These are phyloP conservation scores for Sporothrix humicola DNA, from an alignment of 2,329 filamentous ascomycete genomes.

Conservation along the genomic window DNA sequence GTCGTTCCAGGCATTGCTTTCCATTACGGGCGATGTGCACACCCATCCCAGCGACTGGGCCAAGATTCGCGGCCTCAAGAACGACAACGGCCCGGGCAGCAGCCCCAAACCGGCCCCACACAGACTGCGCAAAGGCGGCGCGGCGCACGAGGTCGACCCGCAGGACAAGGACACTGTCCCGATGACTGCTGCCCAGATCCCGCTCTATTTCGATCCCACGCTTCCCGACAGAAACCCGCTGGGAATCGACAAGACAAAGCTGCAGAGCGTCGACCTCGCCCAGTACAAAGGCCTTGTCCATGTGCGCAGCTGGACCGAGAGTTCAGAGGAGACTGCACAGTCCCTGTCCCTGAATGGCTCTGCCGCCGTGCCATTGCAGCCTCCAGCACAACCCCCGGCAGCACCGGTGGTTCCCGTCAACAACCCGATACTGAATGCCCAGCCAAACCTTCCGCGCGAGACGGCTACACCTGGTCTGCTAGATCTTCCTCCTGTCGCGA, in stretches of 20 bases:
- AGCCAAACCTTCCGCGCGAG: neutral
- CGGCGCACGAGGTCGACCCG: constrained; percentile 12
- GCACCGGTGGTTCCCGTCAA: neutral
- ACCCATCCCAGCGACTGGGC: constrained; percentile 3
- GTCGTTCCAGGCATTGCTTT: constrained; percentile 25
- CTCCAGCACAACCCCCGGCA: neutral
- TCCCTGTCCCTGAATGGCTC: neutral
- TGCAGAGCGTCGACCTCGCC: constrained; percentile 10
- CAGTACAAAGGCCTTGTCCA: constrained; percentile 11
- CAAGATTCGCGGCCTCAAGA: constrained; percentile 24
- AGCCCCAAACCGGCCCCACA: neutral
- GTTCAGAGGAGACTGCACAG: neutral
- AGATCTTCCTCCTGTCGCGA: neutral
- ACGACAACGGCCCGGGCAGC: constrained; percentile 1
- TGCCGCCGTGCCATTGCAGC: neutral
- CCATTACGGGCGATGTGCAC: constrained; percentile 21
- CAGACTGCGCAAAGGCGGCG: constrained; percentile 6
- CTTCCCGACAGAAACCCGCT: constrained; percentile 2
- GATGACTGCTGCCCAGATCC: neutral
- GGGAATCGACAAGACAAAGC: neutral
- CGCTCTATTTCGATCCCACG: neutral
- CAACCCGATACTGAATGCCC: neutral
- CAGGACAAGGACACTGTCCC: constrained; percentile 12
- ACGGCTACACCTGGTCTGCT: neutral
- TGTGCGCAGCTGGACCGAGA: constrained; percentile 20